Conservation (phyloP, 495 filamentous ascomycete genomes). For the Neohortaea acidophila region DNA sequence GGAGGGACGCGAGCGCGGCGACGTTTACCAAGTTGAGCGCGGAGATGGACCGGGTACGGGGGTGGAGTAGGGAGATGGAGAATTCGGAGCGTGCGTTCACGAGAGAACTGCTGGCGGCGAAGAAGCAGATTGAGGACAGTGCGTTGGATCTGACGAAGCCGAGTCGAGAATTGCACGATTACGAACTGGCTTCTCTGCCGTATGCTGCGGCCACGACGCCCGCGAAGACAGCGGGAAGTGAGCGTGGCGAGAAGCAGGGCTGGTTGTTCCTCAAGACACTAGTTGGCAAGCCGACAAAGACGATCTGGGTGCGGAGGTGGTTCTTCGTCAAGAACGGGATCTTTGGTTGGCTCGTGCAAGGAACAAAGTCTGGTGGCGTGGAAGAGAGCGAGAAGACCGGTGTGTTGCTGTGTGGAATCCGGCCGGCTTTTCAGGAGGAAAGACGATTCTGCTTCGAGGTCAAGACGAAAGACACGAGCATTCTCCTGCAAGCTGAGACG, state of each 20-base stretch:
- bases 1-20: conserved; percentile 42
- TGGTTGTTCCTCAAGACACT: conserved; percentile 78
- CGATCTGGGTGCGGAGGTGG: conserved; percentile 80
- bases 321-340: conserved; percentile 90
- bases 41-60: conserved; percentile 80
- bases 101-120: conserved; percentile 59
- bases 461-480: conserved; percentile 87
- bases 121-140: conserved; percentile 69
- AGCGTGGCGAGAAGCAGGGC: conserved; percentile 61
- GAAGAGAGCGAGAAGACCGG: conserved; percentile 94
- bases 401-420: conserved; percentile 69
- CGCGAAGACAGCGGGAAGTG: conserved; percentile 23
- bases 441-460: conserved; percentile 95
- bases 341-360: conserved; percentile 89
- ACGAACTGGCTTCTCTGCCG: conserved; percentile 71
- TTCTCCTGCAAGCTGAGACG: conserved; percentile 83
- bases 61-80: conserved; percentile 91
- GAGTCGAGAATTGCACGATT: conserved; percentile 84
- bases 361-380: conserved; percentile 66
- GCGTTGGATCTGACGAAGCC: conserved; percentile 57
- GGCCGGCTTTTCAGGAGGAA: conserved; percentile 82
- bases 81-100: conserved; percentile 60
- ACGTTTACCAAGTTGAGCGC: conserved; percentile 44
- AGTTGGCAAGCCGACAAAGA: conserved; percentile 74
- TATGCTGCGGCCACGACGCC: conserved; percentile 39